These are phyloP conservation scores for Starmerella sp. DNA, from an alignment of 805 yeast species.

Conservation along the genomic window DNA sequence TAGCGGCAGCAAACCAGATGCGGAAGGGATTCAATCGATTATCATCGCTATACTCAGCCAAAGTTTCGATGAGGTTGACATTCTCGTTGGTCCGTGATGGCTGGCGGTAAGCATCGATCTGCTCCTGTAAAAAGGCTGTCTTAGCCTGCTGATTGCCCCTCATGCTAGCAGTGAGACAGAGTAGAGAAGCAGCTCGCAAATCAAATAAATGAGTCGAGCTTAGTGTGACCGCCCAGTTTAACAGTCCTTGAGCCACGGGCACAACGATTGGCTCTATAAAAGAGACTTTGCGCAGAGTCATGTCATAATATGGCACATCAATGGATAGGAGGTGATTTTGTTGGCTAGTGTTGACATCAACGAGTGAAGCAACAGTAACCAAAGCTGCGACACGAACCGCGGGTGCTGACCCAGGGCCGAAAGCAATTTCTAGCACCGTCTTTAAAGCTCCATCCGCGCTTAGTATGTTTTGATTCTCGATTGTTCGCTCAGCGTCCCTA, in stretches of 20 bases:
- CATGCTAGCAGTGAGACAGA: slow-evolving; percentile 58
- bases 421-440: slow-evolving; percentile 56
- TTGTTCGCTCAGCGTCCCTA: slow-evolving; percentile 59
- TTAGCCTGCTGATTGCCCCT: slow-evolving; percentile 52
- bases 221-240: slow-evolving; percentile 70
- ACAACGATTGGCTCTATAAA: slow-evolving; percentile 31
- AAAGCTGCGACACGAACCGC: slow-evolving; percentile 57
- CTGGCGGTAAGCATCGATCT: slow-evolving; percentile 38
- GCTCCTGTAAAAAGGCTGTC: slow-evolving; percentile 51
- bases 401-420: slow-evolving; percentile 51
- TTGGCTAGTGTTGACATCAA: slow-evolving; percentile 51
- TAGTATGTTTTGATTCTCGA: slow-evolving; percentile 49
- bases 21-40: slow-evolving; percentile 72
- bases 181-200: slow-evolving; percentile 60
- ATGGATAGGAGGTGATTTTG: slow-evolving; percentile 66
- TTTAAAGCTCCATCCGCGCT: slow-evolving; percentile 52
- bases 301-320: slow-evolving; percentile 88
- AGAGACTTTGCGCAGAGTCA: slow-evolving; percentile 39
- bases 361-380: slow-evolving; percentile 64
- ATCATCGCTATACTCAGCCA: slow-evolving; percentile 68
- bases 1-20: slow-evolving; percentile 68
- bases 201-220: slow-evolving; percentile 81
- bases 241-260: slow-evolving; percentile 62
- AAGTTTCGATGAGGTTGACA: slow-evolving; percentile 56
- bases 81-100: slow-evolving; percentile 13